These are phyloP conservation scores for Wickerhamomyces sp. DNA, from an alignment of 1,139 yeast species.

Conservation along the genomic window DNA sequence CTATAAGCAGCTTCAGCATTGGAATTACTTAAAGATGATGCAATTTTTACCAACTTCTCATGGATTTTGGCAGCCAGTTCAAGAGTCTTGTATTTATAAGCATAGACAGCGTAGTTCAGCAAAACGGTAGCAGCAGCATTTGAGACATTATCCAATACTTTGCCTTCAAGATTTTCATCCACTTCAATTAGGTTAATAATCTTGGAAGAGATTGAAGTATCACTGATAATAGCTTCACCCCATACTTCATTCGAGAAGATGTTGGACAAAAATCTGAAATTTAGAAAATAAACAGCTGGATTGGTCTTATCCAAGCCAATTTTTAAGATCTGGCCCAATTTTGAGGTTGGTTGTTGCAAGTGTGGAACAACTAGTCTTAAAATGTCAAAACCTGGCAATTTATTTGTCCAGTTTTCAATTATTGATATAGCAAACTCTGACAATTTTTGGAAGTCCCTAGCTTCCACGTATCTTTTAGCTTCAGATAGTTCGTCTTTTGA, in stretches of 20 bases:
- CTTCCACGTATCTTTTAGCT: constrained; percentile 33
- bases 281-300: constrained; percentile 46
- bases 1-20: constrained; percentile 57
- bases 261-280: constrained; percentile 47
- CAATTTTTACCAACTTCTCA: constrained; percentile 20
- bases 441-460: constrained; percentile 30
- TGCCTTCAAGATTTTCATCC: constrained; percentile 24
- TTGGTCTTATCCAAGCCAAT: constrained; percentile 36
- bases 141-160: constrained; percentile 29
- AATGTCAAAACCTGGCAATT: constrained; percentile 54
- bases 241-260: constrained; percentile 40
- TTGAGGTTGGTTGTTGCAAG: constrained; percentile 32
- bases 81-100: constrained; percentile 23
- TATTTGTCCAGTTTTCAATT: constrained; percentile 41
- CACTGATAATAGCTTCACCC: constrained; percentile 36
- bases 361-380: constrained; percentile 44
- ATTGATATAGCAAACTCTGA: constrained; percentile 38
- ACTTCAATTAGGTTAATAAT: constrained; percentile 25
- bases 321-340: constrained; percentile 34
- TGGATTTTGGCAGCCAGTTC: constrained; percentile 27
- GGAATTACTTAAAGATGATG: constrained; percentile 24
- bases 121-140: constrained; percentile 50
- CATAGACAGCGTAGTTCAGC: constrained; percentile 43
- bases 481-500: constrained; percentile 29
- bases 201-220: constrained; percentile 28